A percentile compares a stretch with the other conserved stretches of the same genome.
These are phyloP conservation scores for Fragaria nilgerrensis DNA, from an alignment of 306 rosid genomes.

Conservation along the genomic window DNA sequence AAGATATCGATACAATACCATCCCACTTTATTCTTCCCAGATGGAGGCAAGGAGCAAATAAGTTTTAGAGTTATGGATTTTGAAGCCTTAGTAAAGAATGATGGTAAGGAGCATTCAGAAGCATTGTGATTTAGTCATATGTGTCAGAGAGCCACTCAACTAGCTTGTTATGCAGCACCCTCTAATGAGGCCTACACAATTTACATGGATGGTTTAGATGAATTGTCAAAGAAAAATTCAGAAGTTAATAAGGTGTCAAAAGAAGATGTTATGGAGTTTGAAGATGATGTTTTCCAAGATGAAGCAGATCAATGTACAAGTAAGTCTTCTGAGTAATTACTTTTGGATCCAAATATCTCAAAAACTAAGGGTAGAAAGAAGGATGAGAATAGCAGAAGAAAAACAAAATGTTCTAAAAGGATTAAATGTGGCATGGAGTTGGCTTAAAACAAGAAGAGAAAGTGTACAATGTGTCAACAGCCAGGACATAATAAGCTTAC, in stretches of 20 bases:
- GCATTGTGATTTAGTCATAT: constrained; percentile 13
- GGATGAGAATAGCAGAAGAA: neutral
- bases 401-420: neutral
- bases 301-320: neutral
- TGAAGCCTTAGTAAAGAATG: neutral
- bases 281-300: neutral
- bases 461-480: neutral
- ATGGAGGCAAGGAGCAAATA: neutral
- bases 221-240: neutral
- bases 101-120: neutral
- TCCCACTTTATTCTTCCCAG: neutral
- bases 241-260: neutral
- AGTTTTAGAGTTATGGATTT: constrained; percentile 4
- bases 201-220: too few relatives aligned
- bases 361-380: neutral
- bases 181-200: constrained; percentile 7
- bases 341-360: neutral
- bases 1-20: constrained; percentile 3
- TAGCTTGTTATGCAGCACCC: neutral
- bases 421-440: neutral
- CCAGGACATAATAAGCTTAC: neutral
- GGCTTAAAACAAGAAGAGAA: neutral
- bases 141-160: constrained; percentile 1
- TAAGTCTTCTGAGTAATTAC: neutral
- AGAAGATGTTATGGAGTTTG: neutral